Base-by-base conservation (phyloP, 202 grass and related monocot species). In the Bolboschoenoplectus hybrid region DNA sequence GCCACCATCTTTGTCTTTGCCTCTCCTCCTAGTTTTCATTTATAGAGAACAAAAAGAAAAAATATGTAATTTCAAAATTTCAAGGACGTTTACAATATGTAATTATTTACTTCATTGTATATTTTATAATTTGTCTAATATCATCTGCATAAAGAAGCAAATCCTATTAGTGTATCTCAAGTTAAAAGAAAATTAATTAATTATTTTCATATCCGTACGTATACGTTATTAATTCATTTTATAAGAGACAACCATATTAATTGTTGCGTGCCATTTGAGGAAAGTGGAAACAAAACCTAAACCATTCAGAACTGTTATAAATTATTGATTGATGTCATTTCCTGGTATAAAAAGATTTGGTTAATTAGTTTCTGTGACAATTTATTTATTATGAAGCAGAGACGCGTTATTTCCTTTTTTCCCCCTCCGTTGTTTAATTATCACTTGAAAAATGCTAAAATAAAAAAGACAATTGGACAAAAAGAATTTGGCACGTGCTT, bases 301-400 rank as follows among this genome's bases (percentile, higher is more conserved):
- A 26, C 26, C 26, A 26, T 26, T 26, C 26, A 26, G 26, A 26
- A 26, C 26, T 26, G 26, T 26, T 57, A 57, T 57, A 57, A 13
- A 57, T 11, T 9, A 52, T 52, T 12, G 7, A 52, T 10, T 11
- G 50, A 52, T 52, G 9, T 1, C 9, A 52, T 10, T 52, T 10
- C 7, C 50, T 11, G 16, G 3, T 60, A 17, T 60, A n/a, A 60
- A 60, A 60, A 19, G 50, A 52, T n/a, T 6, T 60, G 56, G 56
- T 60, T 14, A 17, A 26, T 26, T 26, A 26, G 26, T 26, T 26
- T 26, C 4, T 4, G 14, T 3, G 14, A 63, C 60, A 10, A 32
- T 9, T 17, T 60, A n/a, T 60, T 8, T 63, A 9, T 8, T 63
- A 9, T 63, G n/a, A 32, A 63, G 80, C 92, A 94, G 65, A 97